Evolutionary conservation across 1,139 yeast genomes (phyloP), one percentile per base, ranked within the genome.

Genomic region (Fermentozyma sake): DNA sequence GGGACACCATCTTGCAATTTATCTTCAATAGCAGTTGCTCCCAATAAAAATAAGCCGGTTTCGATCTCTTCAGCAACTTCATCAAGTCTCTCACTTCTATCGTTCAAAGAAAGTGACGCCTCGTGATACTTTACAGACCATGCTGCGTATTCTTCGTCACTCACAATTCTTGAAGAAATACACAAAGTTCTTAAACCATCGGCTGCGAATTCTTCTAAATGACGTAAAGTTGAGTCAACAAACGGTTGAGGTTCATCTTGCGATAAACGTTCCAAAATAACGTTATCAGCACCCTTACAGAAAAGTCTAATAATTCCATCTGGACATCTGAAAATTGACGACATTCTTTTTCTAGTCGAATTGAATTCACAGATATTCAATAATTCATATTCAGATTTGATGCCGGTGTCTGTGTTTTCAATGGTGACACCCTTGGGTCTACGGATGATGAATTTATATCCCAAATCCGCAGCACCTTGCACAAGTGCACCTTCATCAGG

Each of bases 401-500:
- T 37, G 7, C 48, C 48, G 4, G 68, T 52, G 11, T 56, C 36
- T 12, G 76, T 74, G 31, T 70, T 66, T 30, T 76, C 73, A 26
- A 93, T 69, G 0, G 86, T 75, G 22, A 93, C 83, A 14, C 84
- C 72, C 39, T 79, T 80, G 6, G 99, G 99, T 31, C 79, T 77
- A 59, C 98, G 83, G 25, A 87, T 76, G 8, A 74, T 71, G 51
- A 93, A 93, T 39, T 72, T 79, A 52, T 82, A 91, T 0, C 96
- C 97, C 30, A 91, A 64, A 45, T 67, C 69, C 1, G 96, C 93
- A 12, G 96, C 98, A 33, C 98, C 98, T 45, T 91, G 89, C 3
- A 93, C 99, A 38, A 93, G 66, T 0, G 99, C 99, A 32, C 98
- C 98, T 63, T 93, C 98, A 59, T 93, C 99, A 1, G 98, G 98